A percentile compares a stretch with the other conserved stretches of the same genome.
Evolutionary conservation across 441 rosid species (phyloP).

Genomic region (Corymbia citriodora): DNA sequence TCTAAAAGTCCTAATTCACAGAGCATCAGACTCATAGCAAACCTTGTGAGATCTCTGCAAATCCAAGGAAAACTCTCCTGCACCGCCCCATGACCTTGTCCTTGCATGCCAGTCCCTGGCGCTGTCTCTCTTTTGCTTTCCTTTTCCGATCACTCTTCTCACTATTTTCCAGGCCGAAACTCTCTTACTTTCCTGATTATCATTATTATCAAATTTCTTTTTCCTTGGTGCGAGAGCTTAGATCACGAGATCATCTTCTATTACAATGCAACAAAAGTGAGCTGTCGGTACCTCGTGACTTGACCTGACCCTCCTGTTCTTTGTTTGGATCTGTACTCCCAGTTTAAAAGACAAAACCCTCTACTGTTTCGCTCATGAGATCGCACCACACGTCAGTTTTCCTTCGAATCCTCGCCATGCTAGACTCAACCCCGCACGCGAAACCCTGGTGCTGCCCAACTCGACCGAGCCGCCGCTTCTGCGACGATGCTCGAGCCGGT

Average conservation of each 20-base stretch:
- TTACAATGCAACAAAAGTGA: neutral
- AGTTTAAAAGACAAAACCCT: no score
- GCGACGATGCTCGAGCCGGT: no score
- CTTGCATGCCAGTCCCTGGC: neutral
- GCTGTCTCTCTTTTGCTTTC: neutral
- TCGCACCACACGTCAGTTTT: no score
- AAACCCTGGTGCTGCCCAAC: no score
- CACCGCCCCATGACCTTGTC: neutral
- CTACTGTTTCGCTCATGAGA: no score
- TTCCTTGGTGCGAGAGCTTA: neutral
- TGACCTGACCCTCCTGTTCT: no score
- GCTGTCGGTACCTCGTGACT: no score
- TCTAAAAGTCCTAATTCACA: neutral
- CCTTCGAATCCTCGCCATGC: no score
- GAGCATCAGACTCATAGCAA: neutral
- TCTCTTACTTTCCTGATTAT: neutral
- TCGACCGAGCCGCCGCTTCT: no score
- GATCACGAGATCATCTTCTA: neutral
- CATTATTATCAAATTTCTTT: neutral
- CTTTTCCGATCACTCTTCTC: neutral
- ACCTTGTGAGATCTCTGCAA: neutral
- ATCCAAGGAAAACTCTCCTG: neutral
- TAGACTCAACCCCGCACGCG: no score
- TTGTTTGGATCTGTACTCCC: no score
- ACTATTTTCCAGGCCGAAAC: neutral